These are phyloP conservation scores for Sorghum bicolor DNA, from an alignment of 176 grass and related monocot genomes.

Conservation along the genomic window Sorghum_bicolor_NCBIv3 NC_012871.2:71296001-71296500, in stretches of 20 bases:
- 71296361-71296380: not conserved
- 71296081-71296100: constrained; percentile 25
- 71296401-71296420: not conserved
- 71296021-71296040: constrained; percentile 89
- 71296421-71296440: not conserved
- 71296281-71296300: no score
- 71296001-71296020: constrained; percentile 86
- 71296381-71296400: not conserved
- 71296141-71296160: not conserved
- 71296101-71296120: not conserved
- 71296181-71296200: no score
- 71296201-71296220: no score
- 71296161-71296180: not conserved
- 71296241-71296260: no score
- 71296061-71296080: not conserved
- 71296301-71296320: no score
- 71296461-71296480: not conserved
- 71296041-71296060: constrained; percentile 71
- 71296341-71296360: not conserved
- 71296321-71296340: no score
- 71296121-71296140: not conserved
- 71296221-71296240: no score
- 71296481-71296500: not conserved
- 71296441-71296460: not conserved
- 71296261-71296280: no score